Conservation (phyloP, 1,284 basidiomycete genomes). For the Heterobasidion occidentale region DNA sequence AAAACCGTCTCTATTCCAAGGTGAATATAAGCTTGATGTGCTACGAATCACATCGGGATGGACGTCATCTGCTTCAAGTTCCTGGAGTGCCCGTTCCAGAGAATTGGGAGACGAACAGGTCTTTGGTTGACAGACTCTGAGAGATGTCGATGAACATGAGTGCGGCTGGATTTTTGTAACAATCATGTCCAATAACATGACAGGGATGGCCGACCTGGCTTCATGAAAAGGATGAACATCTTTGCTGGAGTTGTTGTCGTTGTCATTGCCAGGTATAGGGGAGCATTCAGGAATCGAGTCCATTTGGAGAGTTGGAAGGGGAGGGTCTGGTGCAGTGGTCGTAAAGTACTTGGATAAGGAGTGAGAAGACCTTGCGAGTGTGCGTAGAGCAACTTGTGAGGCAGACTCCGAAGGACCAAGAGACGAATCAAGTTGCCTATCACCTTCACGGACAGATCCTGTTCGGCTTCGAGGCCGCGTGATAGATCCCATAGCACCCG, state of each 20-base stretch:
- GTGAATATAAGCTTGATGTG: no score
- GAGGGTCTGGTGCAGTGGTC: background rate
- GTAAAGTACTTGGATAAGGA: background rate
- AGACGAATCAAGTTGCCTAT: constrained; percentile 21
- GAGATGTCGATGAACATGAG: no score
- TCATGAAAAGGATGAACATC: no score
- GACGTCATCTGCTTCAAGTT: background rate
- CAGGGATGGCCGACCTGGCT: no score
- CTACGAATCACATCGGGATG: background rate
- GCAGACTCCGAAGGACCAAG: constrained; percentile 48
- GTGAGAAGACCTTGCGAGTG: background rate
- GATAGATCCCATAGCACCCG: no score
- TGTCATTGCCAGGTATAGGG: no score
- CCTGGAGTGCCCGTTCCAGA: background rate
- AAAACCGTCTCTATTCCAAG: background rate
- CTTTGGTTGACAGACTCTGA: background rate
- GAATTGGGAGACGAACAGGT: background rate
- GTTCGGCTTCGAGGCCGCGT: no score
- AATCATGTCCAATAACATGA: no score
- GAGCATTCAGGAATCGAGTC: no score
- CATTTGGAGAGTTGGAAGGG: no score
- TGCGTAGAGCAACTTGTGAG: constrained; percentile 28
- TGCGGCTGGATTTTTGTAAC: no score
- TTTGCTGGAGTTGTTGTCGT: no score
- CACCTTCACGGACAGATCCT: background rate